Evolutionary conservation across 208 protist species (phyloP).

Genomic region (Leishmania gerbilli): DNA sequence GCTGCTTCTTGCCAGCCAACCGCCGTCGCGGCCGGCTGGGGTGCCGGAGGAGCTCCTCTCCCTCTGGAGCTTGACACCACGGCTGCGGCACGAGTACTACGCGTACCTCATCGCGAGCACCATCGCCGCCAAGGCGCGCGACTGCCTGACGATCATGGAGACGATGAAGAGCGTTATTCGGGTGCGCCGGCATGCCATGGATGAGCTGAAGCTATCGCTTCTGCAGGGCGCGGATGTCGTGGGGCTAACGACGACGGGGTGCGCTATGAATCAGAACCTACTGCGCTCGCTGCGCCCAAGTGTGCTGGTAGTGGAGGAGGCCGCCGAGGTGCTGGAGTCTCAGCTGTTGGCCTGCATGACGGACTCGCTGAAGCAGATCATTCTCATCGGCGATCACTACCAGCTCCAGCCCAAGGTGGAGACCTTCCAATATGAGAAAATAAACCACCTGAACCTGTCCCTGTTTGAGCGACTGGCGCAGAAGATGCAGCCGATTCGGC

Average conservation of each 20-base stretch:
- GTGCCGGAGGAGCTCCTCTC: slow-evolving; percentile 79
- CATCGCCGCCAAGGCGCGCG: slow-evolving; percentile 73
- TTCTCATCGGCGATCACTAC: slow-evolving; percentile 93
- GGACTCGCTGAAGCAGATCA: slow-evolving; percentile 88
- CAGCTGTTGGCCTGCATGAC: slow-evolving; percentile 93
- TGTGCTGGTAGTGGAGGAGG: slow-evolving; percentile 94
- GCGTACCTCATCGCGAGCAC: slow-evolving; percentile 80
- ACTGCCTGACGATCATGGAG: slow-evolving; percentile 79
- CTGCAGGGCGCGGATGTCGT: slow-evolving; percentile 90
- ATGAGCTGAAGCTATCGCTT: slow-evolving; percentile 75
- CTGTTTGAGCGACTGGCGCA: slow-evolving; percentile 89
- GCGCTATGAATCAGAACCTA: slow-evolving; percentile 91
- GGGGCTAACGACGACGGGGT: slow-evolving; percentile 93
- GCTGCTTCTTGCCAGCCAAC: slow-evolving; percentile 54
- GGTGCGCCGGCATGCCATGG: slow-evolving; percentile 83
- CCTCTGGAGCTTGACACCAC: slow-evolving; percentile 82
- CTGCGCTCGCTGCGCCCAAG: slow-evolving; percentile 78
- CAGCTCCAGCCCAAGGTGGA: slow-evolving; percentile 94
- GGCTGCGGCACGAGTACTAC: slow-evolving; percentile 81
- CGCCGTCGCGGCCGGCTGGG: slow-evolving; percentile 47
- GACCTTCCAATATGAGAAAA: slow-evolving; percentile 87
- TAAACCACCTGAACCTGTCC: slow-evolving; percentile 88
- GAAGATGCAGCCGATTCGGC: slow-evolving; percentile 50
- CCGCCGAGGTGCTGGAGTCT: slow-evolving; percentile 93
- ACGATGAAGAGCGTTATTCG: slow-evolving; percentile 65